Evolutionary conservation across 371 early-diverging fungal species (phyloP), one percentile per base, ranked within the genome.

Genomic region (Syncephalastrum sp.): DNA sequence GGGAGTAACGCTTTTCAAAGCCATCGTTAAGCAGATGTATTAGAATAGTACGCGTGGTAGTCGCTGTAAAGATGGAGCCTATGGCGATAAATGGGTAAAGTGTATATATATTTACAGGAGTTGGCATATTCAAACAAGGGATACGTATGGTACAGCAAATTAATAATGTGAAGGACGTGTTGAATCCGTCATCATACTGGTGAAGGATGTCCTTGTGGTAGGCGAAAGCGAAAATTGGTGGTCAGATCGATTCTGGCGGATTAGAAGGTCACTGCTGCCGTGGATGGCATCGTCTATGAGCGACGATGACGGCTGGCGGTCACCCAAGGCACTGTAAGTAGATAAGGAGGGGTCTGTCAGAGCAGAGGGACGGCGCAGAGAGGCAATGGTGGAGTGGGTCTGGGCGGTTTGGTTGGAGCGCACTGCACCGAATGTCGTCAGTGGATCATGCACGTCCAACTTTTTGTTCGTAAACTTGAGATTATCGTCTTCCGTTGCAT

Each of bases 391-490:
- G 24, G 16, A 46, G 16, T 45, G 16, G 46, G 17, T 42, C 45
- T 24, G 38, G 21, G 47, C 13, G 15, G 46, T 45, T 14, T 8
- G 17, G 16, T 24, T 42, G 25, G 53, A 13, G 5, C 17, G 49
- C 3, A 51, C 19, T 23, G 55, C 54, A 12, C 60, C 60, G 23
- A 60, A 60, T 1, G 60, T 60, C 4, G 59, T 38, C 15, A 52
- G 13, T 17, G 51, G 59, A 33, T 52, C 52, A 47, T 33, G 38
- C 38, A 12, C 38, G 2, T 17, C 52, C 16, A 52, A 8, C 24
- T 52, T 17, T 21, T 38, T 52, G 42, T 42, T n/a, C 48, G 48
- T 27, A 47, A 25, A 19, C 15, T 56, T 16, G 42, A 21, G 13
- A 23, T 16, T 17, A 44, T 44, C 25, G 21, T 33, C 16, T 23